Conservation (phyloP, 495 filamentous ascomycete genomes). For the Thozetella sp. region DNA sequence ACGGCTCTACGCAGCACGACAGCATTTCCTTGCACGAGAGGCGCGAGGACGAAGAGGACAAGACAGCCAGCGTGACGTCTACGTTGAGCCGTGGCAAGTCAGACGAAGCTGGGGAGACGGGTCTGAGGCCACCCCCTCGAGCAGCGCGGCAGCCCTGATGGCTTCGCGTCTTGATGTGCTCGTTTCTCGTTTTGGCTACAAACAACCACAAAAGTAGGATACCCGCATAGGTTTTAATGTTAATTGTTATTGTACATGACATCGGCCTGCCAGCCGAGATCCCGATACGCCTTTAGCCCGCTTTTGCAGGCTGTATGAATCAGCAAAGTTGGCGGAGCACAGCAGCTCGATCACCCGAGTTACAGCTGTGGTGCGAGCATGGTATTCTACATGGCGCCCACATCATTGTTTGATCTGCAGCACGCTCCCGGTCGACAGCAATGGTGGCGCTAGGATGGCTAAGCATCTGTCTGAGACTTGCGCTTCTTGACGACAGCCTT, state of each 20-base stretch:
- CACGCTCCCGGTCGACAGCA: no score
- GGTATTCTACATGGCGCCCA: no score
- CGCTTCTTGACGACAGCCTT: background rate
- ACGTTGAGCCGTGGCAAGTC: background rate
- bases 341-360: no score
- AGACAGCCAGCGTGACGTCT: background rate
- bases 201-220: background rate
- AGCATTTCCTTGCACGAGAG: background rate
- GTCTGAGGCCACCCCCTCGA: background rate
- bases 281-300: no score
- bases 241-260: background rate
- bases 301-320: no score
- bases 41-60: conserved; percentile 1
- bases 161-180: background rate
- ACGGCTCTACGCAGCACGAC: background rate
- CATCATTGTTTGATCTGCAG: no score
- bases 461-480: no score
- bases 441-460: no score
- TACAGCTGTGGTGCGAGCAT: no score
- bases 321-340: no score
- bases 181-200: background rate
- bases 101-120: background rate
- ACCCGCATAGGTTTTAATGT: background rate
- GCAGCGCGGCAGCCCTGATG: background rate
- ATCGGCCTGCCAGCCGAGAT: background rate